These are phyloP conservation scores for Paraphoma chrysanthemicola DNA, from an alignment of 2,329 filamentous ascomycete genomes.

Conservation along the genomic window DNA sequence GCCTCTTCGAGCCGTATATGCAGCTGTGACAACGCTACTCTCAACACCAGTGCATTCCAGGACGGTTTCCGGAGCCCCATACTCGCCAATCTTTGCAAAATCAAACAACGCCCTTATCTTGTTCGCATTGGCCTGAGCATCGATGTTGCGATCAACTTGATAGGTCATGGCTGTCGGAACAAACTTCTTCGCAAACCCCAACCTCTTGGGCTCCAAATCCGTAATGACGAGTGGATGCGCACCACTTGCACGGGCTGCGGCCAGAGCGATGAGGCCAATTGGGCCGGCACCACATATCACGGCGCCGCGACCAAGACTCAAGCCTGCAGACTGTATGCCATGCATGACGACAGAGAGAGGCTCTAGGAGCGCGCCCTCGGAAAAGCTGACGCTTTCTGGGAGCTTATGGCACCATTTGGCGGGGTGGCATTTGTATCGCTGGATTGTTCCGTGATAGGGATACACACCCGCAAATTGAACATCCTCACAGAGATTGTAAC, in stretches of 20 bases:
- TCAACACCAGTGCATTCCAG: conserved; percentile 73
- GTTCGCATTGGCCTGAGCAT: conserved; percentile 58
- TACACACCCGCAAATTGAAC: conserved; percentile 69
- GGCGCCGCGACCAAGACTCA: conserved; percentile 62
- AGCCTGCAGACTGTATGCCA: conserved; percentile 61
- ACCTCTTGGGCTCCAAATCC: conserved; percentile 63
- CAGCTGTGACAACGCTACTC: conserved; percentile 66
- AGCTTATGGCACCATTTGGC: conserved; percentile 61
- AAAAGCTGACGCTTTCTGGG: conserved; percentile 63
- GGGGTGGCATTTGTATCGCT: conserved; percentile 67
- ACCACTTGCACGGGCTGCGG: conserved; percentile 67
- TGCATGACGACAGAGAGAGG: conserved; percentile 69
- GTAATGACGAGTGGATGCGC: conserved; percentile 70
- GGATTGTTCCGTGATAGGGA: conserved; percentile 66
- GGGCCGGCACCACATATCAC: conserved; percentile 67
- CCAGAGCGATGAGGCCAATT: conserved; percentile 68
- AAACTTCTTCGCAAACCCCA: conserved; percentile 65
- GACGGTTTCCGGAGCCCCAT: conserved; percentile 64
- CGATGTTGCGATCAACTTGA: conserved; percentile 56
- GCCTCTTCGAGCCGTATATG: conserved; percentile 63
- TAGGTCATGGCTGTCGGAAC: conserved; percentile 64
- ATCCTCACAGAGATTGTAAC: conserved; percentile 69
- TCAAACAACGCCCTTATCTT: conserved; percentile 64
- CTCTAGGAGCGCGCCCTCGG: conserved; percentile 69
- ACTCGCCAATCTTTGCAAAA: conserved; percentile 53